Evolutionary conservation across 306 rosid genomes (phyloP).

Genomic region (Clitoria ternatea): DNA sequence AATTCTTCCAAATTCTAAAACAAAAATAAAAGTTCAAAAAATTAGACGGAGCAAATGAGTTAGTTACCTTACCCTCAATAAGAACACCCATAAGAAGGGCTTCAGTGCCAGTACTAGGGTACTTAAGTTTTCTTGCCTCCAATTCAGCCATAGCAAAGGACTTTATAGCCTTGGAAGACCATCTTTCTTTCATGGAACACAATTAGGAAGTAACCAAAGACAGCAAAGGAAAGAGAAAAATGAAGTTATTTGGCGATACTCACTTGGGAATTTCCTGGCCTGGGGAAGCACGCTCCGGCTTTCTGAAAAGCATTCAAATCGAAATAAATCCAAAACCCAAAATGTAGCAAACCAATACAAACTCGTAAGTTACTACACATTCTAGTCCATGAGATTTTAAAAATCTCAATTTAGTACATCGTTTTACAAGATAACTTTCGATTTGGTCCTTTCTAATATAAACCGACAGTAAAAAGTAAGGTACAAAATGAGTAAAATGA

Average conservation of each 20-base stretch:
- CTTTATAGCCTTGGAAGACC: conserved; percentile 77
- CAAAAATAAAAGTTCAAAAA: not conserved
- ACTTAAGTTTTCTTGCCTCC: conserved; percentile 75
- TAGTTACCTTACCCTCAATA: conserved; percentile 65
- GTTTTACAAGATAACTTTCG: too few relatives aligned
- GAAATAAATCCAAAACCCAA: conserved; percentile 39
- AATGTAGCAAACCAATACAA: conserved; percentile 4
- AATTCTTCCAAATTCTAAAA: not conserved
- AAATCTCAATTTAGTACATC: too few relatives aligned
- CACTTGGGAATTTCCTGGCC: conserved; percentile 51
- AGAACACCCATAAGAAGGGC: conserved; percentile 78
- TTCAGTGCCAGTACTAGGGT: conserved; percentile 61
- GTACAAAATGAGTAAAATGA: too few relatives aligned
- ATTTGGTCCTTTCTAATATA: too few relatives aligned
- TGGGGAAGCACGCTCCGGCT: conserved; percentile 46
- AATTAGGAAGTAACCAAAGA: not conserved
- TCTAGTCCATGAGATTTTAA: too few relatives aligned
- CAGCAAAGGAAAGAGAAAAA: not conserved
- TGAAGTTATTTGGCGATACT: conserved; percentile 7
- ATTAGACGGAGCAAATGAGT: not conserved
- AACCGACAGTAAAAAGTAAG: too few relatives aligned
- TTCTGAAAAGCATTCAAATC: conserved; percentile 52
- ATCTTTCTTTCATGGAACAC: conserved; percentile 45
- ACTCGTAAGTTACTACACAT: too few relatives aligned
- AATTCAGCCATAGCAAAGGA: conserved; percentile 61